These are phyloP conservation scores for Kwoniella sp. DNA, from an alignment of 768 basidiomycete genomes.

Conservation along the genomic window DNA sequence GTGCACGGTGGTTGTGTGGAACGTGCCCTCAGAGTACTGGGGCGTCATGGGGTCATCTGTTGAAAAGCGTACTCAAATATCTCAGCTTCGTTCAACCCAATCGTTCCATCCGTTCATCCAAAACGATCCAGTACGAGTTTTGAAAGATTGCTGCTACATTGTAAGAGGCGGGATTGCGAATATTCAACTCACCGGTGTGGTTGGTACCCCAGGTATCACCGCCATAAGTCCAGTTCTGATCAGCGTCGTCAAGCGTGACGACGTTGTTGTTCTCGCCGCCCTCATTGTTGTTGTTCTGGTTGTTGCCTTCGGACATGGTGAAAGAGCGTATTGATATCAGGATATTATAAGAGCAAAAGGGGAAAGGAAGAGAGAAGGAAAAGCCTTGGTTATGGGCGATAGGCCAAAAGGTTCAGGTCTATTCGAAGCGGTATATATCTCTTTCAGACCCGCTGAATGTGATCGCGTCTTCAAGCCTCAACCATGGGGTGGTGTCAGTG, in stretches of 20 bases:
- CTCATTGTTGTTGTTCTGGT: not conserved
- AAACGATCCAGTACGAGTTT: not conserved
- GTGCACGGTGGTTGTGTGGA: slow-evolving; percentile 21
- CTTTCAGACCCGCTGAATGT: too few relatives aligned
- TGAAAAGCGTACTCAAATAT: not conserved
- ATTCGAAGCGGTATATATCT: too few relatives aligned
- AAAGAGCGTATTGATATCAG: not conserved
- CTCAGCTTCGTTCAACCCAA: not conserved
- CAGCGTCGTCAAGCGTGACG: slow-evolving; percentile 18
- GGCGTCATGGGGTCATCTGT: slow-evolving; percentile 12
- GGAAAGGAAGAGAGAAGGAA: too few relatives aligned
- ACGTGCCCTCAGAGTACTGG: slow-evolving; percentile 18
- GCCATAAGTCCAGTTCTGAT: slow-evolving; percentile 9
- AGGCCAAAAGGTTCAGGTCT: too few relatives aligned
- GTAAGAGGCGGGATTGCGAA: not conserved
- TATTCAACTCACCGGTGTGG: slow-evolving; percentile 14
- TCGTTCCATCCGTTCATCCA: too few relatives aligned
- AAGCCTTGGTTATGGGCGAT: too few relatives aligned
- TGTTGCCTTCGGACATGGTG: not conserved
- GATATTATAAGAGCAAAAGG: not conserved
- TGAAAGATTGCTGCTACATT: too few relatives aligned
- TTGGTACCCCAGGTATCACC: slow-evolving; percentile 21
- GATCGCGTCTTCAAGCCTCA: too few relatives aligned
- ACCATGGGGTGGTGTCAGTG: too few relatives aligned
- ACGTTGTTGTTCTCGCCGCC: not conserved